Conservation (phyloP, 1,284 basidiomycete genomes). For the Pseudomicrostroma phylloplanum region DNA sequence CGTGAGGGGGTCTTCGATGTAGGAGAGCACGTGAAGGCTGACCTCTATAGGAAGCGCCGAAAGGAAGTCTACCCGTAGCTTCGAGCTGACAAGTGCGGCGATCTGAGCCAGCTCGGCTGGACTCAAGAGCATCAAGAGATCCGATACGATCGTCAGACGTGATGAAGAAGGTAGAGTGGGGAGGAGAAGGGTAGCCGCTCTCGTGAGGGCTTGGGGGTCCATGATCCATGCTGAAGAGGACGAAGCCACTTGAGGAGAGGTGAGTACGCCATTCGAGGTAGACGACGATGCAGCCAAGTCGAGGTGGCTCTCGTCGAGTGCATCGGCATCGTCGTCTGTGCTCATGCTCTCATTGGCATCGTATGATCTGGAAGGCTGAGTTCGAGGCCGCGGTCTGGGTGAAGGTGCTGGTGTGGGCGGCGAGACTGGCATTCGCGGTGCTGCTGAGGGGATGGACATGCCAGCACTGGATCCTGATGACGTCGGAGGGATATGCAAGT, state of each 20-base stretch:
- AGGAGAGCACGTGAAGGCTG: slow-evolving; percentile 70
- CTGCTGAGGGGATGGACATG: background rate
- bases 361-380: no score
- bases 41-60: slow-evolving; percentile 76
- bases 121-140: slow-evolving; percentile 51
- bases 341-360: no score
- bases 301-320: background rate
- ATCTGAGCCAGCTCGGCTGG: slow-evolving; percentile 73
- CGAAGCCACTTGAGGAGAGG: background rate
- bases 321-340: no score
- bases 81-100: slow-evolving; percentile 66
- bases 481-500: no score
- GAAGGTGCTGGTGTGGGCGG: slow-evolving; percentile 6
- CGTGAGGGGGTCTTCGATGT: slow-evolving; percentile 72
- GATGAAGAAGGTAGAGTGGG: slow-evolving; percentile 1
- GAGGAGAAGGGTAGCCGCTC: background rate
- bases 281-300: background rate
- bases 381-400: background rate
- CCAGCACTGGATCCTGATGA: background rate
- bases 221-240: background rate
- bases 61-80: slow-evolving; percentile 81
- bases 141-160: slow-evolving; percentile 26
- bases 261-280: background rate
- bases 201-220: slow-evolving; percentile 1
- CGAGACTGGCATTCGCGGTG: background rate